phyloP scores from a whole-genome alignment of 371 early-diverging fungal species.

The Rhizopus sp. region DNA sequence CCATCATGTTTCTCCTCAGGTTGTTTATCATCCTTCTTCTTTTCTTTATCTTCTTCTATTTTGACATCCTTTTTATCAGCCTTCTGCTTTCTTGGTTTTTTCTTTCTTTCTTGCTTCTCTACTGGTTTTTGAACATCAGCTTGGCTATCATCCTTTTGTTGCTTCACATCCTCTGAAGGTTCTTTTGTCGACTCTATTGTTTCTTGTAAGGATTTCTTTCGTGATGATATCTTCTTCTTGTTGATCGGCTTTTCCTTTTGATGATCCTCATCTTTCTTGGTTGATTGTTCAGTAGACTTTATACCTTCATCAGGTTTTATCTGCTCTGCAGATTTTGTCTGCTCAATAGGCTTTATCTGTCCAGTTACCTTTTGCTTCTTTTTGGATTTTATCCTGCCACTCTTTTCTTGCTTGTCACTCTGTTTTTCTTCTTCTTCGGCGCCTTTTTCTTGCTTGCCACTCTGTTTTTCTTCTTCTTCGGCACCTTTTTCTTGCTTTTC shows the following conservation, averaged over 20 bases:
- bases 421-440: neutral
- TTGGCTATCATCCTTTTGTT: no score
- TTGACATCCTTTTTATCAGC: neutral
- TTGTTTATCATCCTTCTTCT: conserved; percentile 1
- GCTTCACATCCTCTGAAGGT: neutral
- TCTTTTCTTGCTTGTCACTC: neutral
- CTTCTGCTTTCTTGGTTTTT: conserved; percentile 8
- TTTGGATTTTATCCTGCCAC: no score
- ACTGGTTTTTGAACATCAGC: no score
- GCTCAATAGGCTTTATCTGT: no score
- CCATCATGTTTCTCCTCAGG: neutral
- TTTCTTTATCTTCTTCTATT: conserved; percentile 22
- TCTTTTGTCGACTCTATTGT: neutral
- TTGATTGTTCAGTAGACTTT: no score
- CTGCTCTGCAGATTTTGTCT: no score
- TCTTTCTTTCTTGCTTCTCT: neutral
- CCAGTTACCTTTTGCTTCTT: no score
- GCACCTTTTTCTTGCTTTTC: conserved; percentile 1
- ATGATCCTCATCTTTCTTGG: no score
- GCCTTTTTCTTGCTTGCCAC: neutral
- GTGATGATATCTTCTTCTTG: neutral
- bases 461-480: neutral
- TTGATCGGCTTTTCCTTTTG: neutral
- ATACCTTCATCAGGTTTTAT: no score
- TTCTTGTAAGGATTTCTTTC: neutral